Percentiles rank a stretch among this genome's conserved stretches.
Conservation (phyloP, 2,329 filamentous ascomycete genomes). For the Sporothrix phasma region DNA sequence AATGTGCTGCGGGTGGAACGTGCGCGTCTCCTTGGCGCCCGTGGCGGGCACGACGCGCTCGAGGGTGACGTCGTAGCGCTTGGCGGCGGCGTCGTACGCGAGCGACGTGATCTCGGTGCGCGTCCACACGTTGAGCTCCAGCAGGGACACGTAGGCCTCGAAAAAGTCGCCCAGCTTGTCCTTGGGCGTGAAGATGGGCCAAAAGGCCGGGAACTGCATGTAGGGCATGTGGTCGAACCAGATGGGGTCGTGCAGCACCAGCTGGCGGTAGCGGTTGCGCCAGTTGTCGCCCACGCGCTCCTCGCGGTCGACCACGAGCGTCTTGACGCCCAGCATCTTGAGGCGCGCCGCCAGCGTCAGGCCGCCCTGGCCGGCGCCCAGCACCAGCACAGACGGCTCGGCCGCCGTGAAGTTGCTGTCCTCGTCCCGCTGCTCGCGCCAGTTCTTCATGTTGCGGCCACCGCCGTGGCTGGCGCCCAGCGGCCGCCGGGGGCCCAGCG, state of each 20-base stretch:
- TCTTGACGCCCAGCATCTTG: slow-evolving; percentile 45
- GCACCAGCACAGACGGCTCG: slow-evolving; percentile 49
- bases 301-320: slow-evolving; percentile 50
- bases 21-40: slow-evolving; percentile 40
- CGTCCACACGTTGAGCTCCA: slow-evolving; percentile 63
- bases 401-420: slow-evolving; percentile 39
- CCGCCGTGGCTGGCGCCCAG: slow-evolving; percentile 48
- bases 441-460: slow-evolving; percentile 45
- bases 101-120: slow-evolving; percentile 38
- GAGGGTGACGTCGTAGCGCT: slow-evolving; percentile 47
- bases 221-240: slow-evolving; percentile 55
- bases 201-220: slow-evolving; percentile 51
- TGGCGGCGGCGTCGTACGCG: slow-evolving; percentile 39
- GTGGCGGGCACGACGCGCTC: slow-evolving; percentile 36
- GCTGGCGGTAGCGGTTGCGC: slow-evolving; percentile 51
- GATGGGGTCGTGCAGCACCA: slow-evolving; percentile 59
- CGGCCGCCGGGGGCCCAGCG: slow-evolving; percentile 35
- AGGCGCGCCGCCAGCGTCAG: slow-evolving; percentile 48
- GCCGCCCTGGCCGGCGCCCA: slow-evolving; percentile 51
- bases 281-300: slow-evolving; percentile 53
- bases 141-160: slow-evolving; percentile 50
- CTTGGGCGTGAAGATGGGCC: slow-evolving; percentile 63
- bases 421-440: slow-evolving; percentile 42
- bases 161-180: slow-evolving; percentile 63
- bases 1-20: slow-evolving; percentile 51